A percentile compares a stretch with the other conserved stretches of the same genome.
These are phyloP conservation scores for Incumbomyces lentus DNA, from an alignment of 2,329 filamentous ascomycete genomes.

Conservation along the genomic window DNA sequence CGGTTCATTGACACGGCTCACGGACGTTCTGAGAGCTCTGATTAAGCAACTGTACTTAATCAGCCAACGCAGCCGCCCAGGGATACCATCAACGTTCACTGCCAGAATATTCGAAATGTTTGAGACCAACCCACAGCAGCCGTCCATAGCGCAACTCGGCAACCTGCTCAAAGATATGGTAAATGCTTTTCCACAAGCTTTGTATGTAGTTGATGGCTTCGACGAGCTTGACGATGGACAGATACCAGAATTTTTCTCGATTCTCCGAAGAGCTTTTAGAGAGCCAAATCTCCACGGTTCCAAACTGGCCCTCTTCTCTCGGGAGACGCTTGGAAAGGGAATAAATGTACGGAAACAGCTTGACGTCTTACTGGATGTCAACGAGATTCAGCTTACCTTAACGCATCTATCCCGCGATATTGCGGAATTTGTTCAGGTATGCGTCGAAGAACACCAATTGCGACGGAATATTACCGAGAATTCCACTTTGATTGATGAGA, in stretches of 20 bases:
- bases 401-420: background rate
- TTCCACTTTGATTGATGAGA: background rate
- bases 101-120: background rate
- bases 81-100: background rate
- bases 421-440: background rate
- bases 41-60: background rate
- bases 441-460: background rate
- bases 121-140: background rate
- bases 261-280: background rate
- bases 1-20: background rate
- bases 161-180: background rate
- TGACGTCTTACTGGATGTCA: too few species aligned
- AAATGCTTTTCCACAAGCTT: background rate
- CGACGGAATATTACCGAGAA: background rate
- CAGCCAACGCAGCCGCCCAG: background rate
- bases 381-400: background rate
- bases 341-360: background rate
- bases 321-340: background rate
- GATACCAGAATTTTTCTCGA: background rate
- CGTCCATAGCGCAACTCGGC: background rate
- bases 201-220: slow-evolving; percentile 1
- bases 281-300: background rate
- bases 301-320: background rate
- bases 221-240: background rate
- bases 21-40: background rate